A percentile compares a stretch with the other conserved stretches of the same genome.
Evolutionary conservation across 2,329 filamentous ascomycete species (phyloP).

Genomic region (Venturia aucupariae): DNA sequence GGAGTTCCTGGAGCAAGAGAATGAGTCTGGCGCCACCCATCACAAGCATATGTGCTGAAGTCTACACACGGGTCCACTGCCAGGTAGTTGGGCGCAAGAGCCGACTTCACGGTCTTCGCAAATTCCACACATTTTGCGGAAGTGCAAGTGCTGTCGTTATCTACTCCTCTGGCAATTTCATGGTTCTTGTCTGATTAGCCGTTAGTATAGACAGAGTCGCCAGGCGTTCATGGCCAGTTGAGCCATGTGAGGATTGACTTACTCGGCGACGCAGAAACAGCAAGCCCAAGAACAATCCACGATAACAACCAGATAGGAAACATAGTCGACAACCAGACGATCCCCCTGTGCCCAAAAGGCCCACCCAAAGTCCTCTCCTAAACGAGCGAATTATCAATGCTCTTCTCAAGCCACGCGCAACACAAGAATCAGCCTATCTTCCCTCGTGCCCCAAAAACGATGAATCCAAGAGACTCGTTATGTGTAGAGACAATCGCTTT

Average conservation of each 20-base stretch:
- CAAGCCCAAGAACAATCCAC: not conserved
- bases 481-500: not conserved
- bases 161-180: not conserved
- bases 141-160: not conserved
- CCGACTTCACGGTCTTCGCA: constrained; percentile 45
- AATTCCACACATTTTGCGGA: not conserved
- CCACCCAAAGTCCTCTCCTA: not conserved
- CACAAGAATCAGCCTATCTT: not conserved
- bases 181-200: not conserved
- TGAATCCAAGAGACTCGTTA: not conserved
- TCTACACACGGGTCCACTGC: constrained; percentile 58
- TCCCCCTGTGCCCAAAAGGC: not conserved
- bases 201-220: not conserved
- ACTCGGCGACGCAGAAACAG: not conserved
- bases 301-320: not conserved
- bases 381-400: not conserved
- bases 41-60: constrained; percentile 60
- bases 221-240: not conserved
- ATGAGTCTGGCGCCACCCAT: constrained; percentile 6
- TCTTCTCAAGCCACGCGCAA: not conserved
- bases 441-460: not conserved
- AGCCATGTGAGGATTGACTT: not conserved
- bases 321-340: not conserved
- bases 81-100: constrained; percentile 52
- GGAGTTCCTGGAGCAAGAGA: not conserved